These are phyloP conservation scores for Marasmius sp. DNA, from an alignment of 1,284 basidiomycete genomes.

Conservation along the genomic window DNA sequence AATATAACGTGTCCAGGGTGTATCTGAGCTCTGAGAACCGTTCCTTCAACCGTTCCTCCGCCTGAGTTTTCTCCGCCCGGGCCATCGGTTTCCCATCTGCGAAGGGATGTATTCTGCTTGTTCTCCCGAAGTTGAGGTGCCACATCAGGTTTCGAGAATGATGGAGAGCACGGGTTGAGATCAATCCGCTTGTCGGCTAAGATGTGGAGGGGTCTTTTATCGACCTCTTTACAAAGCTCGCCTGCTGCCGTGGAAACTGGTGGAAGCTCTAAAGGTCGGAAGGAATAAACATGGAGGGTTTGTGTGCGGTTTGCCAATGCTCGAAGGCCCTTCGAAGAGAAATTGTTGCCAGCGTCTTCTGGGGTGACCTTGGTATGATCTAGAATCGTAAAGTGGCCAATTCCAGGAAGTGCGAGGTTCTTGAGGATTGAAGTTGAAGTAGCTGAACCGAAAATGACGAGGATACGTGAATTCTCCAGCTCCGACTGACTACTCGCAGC, in stretches of 20 bases:
- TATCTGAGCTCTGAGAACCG: too few relatives aligned
- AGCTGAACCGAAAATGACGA: constrained; percentile 80
- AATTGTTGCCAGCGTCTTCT: constrained; percentile 92
- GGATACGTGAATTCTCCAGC: constrained; percentile 81
- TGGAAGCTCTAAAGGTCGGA: constrained; percentile 35
- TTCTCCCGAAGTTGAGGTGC: constrained; percentile 42
- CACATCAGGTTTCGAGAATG: constrained; percentile 18
- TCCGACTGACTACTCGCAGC: constrained; percentile 92
- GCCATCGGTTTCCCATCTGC: constrained; percentile 52
- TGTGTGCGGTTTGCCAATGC: constrained; percentile 67
- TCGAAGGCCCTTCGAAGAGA: constrained; percentile 79
- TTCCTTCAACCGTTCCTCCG: constrained; percentile 35
- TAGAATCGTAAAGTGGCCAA: constrained; percentile 89
- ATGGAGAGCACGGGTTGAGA: constrained; percentile 22
- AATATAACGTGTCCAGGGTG: too few relatives aligned
- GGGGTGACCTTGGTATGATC: constrained; percentile 63
- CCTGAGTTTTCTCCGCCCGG: constrained; percentile 17
- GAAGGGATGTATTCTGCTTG: constrained; percentile 73
- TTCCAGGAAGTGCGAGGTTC: constrained; percentile 93
- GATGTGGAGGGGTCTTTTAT: constrained; percentile 60
- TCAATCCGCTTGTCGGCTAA: too few relatives aligned
- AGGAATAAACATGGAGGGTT: constrained; percentile 29
- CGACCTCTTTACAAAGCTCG: constrained; percentile 52
- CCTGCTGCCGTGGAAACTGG: constrained; percentile 36
- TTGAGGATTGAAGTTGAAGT: constrained; percentile 88